Evolutionary conservation across 2,329 filamentous ascomycete genomes (phyloP).

Genomic region (Ophiognomonia clavigignenti-juglandacearum): DNA sequence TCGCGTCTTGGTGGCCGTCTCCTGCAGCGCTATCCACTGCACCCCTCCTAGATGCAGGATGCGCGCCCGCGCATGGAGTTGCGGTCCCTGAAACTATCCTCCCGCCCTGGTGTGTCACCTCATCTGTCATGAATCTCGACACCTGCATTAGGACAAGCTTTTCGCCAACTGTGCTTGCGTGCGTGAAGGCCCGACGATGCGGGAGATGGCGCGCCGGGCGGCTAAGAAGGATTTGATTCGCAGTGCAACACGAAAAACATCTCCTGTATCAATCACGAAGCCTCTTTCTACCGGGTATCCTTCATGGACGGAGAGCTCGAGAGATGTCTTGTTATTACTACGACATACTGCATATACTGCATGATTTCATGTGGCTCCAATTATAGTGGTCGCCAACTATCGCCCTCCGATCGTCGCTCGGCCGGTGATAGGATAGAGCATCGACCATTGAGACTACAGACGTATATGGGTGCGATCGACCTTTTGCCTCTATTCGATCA

Average conservation of each 20-base stretch:
- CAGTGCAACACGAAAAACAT: not conserved
- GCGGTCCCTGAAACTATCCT: conserved; percentile 10
- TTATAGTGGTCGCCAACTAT: not conserved
- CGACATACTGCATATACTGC: not conserved
- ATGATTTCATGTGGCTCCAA: not conserved
- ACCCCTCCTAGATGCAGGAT: conserved; percentile 14
- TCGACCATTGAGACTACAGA: not conserved
- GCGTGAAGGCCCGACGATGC: not conserved
- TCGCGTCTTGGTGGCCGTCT: conserved; percentile 5
- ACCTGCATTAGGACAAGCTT: conserved; percentile 11
- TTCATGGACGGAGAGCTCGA: not conserved
- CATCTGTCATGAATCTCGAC: conserved; percentile 11
- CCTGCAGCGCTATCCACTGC: conserved; percentile 14
- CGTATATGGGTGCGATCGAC: conserved; percentile 1
- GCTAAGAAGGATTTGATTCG: not conserved
- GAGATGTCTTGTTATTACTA: not conserved
- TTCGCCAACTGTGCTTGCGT: too few relatives aligned
- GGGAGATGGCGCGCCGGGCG: not conserved
- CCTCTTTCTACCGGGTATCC: not conserved
- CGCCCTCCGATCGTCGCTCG: conserved; percentile 14
- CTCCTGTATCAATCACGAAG: not conserved
- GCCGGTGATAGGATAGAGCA: conserved; percentile 2
- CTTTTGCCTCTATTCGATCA: too few relatives aligned
- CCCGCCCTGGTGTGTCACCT: conserved; percentile 11
- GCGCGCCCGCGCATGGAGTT: conserved; percentile 1